phyloP scores from a whole-genome alignment of 805 yeast species.

The Tetrapisispora arboricola region DNA sequence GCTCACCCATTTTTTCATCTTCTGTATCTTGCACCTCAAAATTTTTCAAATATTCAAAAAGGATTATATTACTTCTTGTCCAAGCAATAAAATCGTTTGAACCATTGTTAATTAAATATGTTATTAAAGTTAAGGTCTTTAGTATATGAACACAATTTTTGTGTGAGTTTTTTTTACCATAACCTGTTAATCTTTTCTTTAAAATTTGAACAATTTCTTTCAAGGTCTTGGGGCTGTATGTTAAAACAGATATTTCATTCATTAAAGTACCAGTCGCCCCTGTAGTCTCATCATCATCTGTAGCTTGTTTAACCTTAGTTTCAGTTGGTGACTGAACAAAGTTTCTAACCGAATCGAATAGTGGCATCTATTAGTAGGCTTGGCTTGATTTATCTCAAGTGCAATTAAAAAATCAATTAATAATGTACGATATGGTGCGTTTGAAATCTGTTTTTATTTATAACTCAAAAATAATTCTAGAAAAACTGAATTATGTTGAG shows the following conservation, averaged over 20 bases:
- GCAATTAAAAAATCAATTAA: too few species aligned
- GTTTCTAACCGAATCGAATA: constrained; percentile 22
- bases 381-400: neutral
- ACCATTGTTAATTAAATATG: constrained; percentile 45
- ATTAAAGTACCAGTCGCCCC: constrained; percentile 51
- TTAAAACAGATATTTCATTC: constrained; percentile 39
- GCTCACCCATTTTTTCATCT: constrained; percentile 28
- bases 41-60: constrained; percentile 28
- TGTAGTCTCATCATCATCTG: constrained; percentile 39
- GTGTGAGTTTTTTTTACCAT: constrained; percentile 16
- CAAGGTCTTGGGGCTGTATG: constrained; percentile 33
- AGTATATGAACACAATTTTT: constrained; percentile 33
- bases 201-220: constrained; percentile 33
- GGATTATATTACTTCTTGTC: constrained; percentile 29
- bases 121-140: constrained; percentile 43
- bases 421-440: too few species aligned
- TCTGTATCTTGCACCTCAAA: constrained; percentile 24
- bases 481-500: too few species aligned
- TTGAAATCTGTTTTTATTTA: too few species aligned
- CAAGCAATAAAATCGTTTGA: constrained; percentile 41
- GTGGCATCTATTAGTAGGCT: constrained; percentile 14
- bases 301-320: constrained; percentile 35
- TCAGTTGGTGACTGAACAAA: constrained; percentile 30
- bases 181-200: constrained; percentile 30
- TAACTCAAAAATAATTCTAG: too few species aligned